Evolutionary conservation across 2,329 filamentous ascomycete genomes (phyloP).

Genomic region (Botrytis fragariae): DNA sequence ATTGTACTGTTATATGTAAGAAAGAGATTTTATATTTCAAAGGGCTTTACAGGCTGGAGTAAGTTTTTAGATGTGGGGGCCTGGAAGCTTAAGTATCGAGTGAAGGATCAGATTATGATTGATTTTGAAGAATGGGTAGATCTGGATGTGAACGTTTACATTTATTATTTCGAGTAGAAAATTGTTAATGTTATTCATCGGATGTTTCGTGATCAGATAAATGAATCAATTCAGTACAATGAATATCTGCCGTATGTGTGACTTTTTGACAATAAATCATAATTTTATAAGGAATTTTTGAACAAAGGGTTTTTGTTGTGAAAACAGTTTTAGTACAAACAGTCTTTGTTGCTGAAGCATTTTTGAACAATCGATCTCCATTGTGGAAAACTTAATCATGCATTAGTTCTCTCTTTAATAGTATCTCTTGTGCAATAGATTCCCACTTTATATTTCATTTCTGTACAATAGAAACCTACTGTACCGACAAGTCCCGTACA

Average conservation of each 20-base stretch:
- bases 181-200: not conserved
- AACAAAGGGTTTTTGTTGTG: not conserved
- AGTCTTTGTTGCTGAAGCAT: not conserved
- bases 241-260: not conserved
- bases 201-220: not conserved
- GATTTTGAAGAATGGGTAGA: not conserved
- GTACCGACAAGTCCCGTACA: not conserved
- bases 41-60: not conserved
- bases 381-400: not conserved
- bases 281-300: not conserved
- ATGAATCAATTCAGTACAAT: not conserved
- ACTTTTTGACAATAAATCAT: not conserved
- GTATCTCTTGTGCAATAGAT: not conserved
- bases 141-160: not conserved
- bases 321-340: not conserved
- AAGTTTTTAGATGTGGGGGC: not conserved
- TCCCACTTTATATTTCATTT: not conserved
- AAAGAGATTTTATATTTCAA: not conserved
- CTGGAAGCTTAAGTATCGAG: not conserved
- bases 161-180: not conserved
- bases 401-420: not conserved
- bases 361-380: not conserved
- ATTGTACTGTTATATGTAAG: not conserved
- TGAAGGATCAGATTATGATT: not conserved
- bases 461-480: fast-evolving